Conservation (phyloP, 1,284 basidiomycete species). For the Neotropicomus parvogracilis region DNA sequence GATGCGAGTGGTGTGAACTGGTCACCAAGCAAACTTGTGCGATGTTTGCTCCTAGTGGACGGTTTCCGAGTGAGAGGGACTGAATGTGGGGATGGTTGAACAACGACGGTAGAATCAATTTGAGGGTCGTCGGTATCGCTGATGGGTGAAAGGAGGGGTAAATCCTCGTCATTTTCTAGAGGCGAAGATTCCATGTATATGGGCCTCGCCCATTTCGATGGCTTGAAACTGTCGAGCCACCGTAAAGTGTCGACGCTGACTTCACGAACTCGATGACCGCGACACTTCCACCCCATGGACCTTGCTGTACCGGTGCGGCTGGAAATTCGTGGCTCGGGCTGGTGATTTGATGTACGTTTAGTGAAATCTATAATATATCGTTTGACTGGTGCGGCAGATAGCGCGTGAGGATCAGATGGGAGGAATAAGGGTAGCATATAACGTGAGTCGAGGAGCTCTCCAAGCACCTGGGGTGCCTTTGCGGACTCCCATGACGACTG, state of each 20-base stretch:
- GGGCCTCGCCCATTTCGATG: conserved; percentile 37
- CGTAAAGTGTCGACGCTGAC: conserved; percentile 56
- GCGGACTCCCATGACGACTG: conserved; percentile 73
- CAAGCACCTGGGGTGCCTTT: conserved; percentile 74
- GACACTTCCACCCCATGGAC: conserved; percentile 54
- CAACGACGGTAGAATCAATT: conserved; percentile 36
- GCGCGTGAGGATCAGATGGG: conserved; percentile 72
- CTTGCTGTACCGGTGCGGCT: conserved; percentile 40
- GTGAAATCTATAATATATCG: conserved; percentile 36
- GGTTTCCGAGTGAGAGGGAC: conserved; percentile 67
- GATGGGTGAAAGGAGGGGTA: conserved; percentile 13
- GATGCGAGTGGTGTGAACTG: conserved; percentile 23
- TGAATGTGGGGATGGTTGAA: conserved; percentile 44
- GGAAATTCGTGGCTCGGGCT: conserved; percentile 36
- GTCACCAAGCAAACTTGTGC: conserved; percentile 44
- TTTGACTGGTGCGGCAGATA: conserved; percentile 66
- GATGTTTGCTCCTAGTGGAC: conserved; percentile 54
- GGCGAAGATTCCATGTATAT: conserved; percentile 36
- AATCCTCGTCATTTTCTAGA: conserved; percentile 39
- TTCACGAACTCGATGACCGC: conserved; percentile 56
- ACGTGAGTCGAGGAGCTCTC: conserved; percentile 85
- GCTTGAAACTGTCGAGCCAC: conserved; percentile 61
- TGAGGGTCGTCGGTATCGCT: conserved; percentile 27
- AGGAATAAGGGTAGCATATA: conserved; percentile 89
- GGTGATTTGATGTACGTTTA: conserved; percentile 26